Conservation (phyloP, 768 basidiomycete genomes). For the Rhodotorula toruloides region DNA sequence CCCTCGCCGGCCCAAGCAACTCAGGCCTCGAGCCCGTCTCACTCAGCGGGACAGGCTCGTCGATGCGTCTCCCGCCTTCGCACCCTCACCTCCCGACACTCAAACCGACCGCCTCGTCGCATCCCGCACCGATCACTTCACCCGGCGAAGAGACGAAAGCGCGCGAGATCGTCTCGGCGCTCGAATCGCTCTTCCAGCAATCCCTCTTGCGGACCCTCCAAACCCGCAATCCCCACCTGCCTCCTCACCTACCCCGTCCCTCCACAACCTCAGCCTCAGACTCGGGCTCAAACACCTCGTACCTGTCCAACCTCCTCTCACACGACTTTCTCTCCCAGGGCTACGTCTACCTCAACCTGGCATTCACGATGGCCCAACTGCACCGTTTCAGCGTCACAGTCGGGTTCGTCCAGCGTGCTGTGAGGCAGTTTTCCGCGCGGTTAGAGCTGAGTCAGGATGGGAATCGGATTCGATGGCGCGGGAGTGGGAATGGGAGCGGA, state of each 20-base stretch:
- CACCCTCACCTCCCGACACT: neutral
- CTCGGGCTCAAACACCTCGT: conserved; percentile 22
- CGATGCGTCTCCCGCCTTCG: conserved; percentile 9
- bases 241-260: neutral
- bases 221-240: neutral
- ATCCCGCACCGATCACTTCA: neutral
- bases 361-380: conserved; percentile 29
- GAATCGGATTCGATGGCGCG: conserved; percentile 25
- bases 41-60: conserved; percentile 18
- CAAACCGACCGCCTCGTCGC: neutral
- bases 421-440: conserved; percentile 20
- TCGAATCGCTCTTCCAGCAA: conserved; percentile 32
- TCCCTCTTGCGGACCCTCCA: conserved; percentile 5
- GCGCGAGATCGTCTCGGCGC: conserved; percentile 16
- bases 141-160: conserved; percentile 1
- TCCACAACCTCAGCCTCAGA: neutral
- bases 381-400: conserved; percentile 31
- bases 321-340: conserved; percentile 31
- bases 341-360: conserved; percentile 39
- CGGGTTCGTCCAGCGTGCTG: conserved; percentile 30
- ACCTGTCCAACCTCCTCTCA: conserved; percentile 36
- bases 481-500: no score
- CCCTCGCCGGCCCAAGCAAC: conserved; percentile 24
- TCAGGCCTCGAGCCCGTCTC: conserved; percentile 32
- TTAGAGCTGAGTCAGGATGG: conserved; percentile 31